Evolutionary conservation across 768 basidiomycete genomes (phyloP).

Genomic region (Boletus rubroflammeus): DNA sequence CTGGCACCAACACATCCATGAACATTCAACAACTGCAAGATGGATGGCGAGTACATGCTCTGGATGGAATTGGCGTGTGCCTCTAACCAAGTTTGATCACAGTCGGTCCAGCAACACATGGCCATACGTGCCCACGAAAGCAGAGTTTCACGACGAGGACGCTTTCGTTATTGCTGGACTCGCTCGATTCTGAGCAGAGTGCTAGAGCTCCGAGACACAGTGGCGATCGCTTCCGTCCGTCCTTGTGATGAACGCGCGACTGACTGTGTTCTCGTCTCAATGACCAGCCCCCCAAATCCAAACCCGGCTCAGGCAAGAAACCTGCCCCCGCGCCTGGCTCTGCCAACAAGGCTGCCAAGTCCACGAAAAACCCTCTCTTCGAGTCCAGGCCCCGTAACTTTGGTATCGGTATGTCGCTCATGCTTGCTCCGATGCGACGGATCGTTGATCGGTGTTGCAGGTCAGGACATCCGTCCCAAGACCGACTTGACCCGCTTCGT

Average conservation of each 20-base stretch:
- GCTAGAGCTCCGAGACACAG: constrained; percentile 53
- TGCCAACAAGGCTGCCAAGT: constrained; percentile 69
- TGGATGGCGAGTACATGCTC: constrained; percentile 49
- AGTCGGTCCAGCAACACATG: constrained; percentile 25
- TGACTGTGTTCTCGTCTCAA: constrained; percentile 71
- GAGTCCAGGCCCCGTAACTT: constrained; percentile 90
- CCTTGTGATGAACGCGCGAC: constrained; percentile 24
- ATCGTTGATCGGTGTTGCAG: constrained; percentile 38
- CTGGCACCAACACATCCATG: constrained; percentile 39
- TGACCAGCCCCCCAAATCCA: constrained; percentile 83
- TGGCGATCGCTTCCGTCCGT: constrained; percentile 26
- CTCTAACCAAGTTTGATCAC: constrained; percentile 19
- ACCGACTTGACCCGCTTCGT: constrained; percentile 95
- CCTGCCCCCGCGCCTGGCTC: constrained; percentile 82
- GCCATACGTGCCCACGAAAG: constrained; percentile 19
- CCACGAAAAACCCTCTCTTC: constrained; percentile 93
- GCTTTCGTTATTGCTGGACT: constrained; percentile 42
- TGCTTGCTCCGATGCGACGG: not conserved
- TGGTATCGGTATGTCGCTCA: constrained; percentile 75
- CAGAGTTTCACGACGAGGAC: constrained; percentile 43
- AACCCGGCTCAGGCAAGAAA: constrained; percentile 73
- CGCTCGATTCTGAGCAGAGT: constrained; percentile 30
- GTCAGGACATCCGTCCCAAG: constrained; percentile 89
- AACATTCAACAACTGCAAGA: constrained; percentile 27
- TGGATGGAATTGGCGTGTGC: constrained; percentile 33